Evolutionary conservation across 2,329 filamentous ascomycete species (phyloP).

Genomic region (Thielaviopsis cerberus): DNA sequence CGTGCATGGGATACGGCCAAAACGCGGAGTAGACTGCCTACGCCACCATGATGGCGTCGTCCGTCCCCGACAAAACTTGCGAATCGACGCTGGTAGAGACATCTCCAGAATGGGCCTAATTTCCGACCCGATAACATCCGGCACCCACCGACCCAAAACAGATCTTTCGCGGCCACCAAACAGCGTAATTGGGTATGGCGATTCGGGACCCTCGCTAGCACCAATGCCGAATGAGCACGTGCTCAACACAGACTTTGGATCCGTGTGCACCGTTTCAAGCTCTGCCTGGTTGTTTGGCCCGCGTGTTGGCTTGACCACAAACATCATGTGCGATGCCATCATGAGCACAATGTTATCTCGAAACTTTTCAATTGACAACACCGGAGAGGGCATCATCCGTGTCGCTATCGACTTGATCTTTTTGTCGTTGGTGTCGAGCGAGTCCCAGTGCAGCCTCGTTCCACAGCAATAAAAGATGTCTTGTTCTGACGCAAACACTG

Average conservation of each 20-base stretch:
- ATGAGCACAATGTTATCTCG: constrained; percentile 31
- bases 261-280: constrained; percentile 1
- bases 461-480: constrained; percentile 39
- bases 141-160: constrained; percentile 32
- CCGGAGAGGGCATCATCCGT: constrained; percentile 34
- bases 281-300: not conserved
- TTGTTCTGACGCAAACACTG: constrained; percentile 35
- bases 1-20: constrained; percentile 25
- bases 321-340: constrained; percentile 35
- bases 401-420: constrained; percentile 29
- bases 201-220: constrained; percentile 15
- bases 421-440: constrained; percentile 31
- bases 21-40: constrained; percentile 20
- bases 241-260: constrained; percentile 1
- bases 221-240: constrained; percentile 29
- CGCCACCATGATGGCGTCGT: constrained; percentile 35
- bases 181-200: constrained; percentile 25
- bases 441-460: constrained; percentile 34
- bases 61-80: constrained; percentile 33
- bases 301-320: constrained; percentile 20
- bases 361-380: constrained; percentile 28
- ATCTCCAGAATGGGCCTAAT: constrained; percentile 36
- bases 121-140: constrained; percentile 24
- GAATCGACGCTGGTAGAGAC: constrained; percentile 35
- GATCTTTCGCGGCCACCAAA: constrained; percentile 29